phyloP scores from a whole-genome alignment of 2,329 filamentous ascomycete species.

The Harringtonia lauricola region DNA sequence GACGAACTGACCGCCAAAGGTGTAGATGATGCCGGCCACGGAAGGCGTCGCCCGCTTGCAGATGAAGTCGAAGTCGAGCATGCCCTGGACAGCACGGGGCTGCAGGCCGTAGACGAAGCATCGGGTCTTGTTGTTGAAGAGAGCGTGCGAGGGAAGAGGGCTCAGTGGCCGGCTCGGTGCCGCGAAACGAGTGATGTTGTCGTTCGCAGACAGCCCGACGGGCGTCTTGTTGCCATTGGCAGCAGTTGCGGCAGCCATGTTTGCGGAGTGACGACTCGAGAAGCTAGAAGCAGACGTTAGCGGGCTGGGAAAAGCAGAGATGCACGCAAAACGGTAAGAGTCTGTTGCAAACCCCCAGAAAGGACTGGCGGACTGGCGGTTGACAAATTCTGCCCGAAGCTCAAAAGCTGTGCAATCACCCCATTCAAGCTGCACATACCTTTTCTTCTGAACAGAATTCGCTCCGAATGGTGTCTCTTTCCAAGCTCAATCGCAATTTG shows the following conservation, averaged over 20 bases:
- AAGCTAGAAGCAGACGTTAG: not conserved
- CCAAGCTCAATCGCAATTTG: no score
- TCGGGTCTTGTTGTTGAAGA: constrained; percentile 99
- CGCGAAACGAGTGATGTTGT: constrained; percentile 95
- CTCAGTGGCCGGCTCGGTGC: constrained; percentile 87
- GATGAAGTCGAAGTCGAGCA: constrained; percentile 99
- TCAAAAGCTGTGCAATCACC: no score
- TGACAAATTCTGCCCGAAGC: no score
- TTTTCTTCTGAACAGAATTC: no score
- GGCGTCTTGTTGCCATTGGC: constrained; percentile 34
- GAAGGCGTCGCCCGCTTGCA: constrained; percentile 97
- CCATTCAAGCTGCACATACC: no score
- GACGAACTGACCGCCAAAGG: constrained; percentile 98
- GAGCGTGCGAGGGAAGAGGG: constrained; percentile 75
- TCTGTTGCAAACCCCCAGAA: no score
- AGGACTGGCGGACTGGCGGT: no score
- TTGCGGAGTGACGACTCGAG: constrained; percentile 3
- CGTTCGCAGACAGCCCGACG: constrained; percentile 66
- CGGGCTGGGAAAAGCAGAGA: no score
- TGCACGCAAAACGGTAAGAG: no score
- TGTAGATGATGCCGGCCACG: constrained; percentile 99
- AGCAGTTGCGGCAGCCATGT: constrained; percentile 44
- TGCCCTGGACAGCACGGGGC: constrained; percentile 81
- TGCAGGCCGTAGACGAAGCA: constrained; percentile 99
- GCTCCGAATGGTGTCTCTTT: no score